phyloP scores from a whole-genome alignment of 768 basidiomycete genomes.

The Tylopilus cervinicoccineus region DNA sequence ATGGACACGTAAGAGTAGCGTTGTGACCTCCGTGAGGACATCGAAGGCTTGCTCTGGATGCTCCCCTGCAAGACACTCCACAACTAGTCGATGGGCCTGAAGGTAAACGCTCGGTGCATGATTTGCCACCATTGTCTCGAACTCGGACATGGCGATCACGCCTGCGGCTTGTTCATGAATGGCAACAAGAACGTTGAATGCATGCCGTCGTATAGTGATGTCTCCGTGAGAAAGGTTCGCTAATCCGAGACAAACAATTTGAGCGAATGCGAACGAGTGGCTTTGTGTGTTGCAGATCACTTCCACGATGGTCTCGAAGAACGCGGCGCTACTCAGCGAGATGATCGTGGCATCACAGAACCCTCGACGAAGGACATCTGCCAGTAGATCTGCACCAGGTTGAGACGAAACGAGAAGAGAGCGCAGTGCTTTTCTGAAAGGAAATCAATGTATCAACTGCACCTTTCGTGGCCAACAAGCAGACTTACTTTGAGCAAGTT shows the following conservation, averaged over 20 bases:
- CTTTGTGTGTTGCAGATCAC: constrained; percentile 51
- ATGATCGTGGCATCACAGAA: constrained; percentile 57
- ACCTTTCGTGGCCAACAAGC: not conserved
- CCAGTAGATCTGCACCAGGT: constrained; percentile 51
- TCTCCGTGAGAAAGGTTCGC: constrained; percentile 81
- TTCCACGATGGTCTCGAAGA: constrained; percentile 79
- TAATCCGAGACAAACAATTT: constrained; percentile 71
- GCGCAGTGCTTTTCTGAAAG: constrained; percentile 66
- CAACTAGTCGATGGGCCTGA: constrained; percentile 73
- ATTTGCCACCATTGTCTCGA: constrained; percentile 72
- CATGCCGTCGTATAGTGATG: constrained; percentile 59
- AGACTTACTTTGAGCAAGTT: constrained; percentile 60
- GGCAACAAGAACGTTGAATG: constrained; percentile 73
- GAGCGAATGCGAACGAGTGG: constrained; percentile 68
- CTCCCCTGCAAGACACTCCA: constrained; percentile 75
- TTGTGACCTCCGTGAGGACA: constrained; percentile 67
- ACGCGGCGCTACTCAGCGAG: constrained; percentile 50
- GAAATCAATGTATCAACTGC: constrained; percentile 3
- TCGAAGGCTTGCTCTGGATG: constrained; percentile 60
- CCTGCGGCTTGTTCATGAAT: constrained; percentile 69
- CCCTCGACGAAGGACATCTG: constrained; percentile 65
- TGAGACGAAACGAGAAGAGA: constrained; percentile 59
- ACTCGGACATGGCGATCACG: constrained; percentile 61
- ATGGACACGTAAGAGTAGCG: constrained; percentile 65
- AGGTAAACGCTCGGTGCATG: constrained; percentile 72